Percentiles rank a stretch among this genome's conserved stretches.
These are phyloP conservation scores for Rhizophagus prolifer DNA, from an alignment of 192 early-diverging fungal genomes.

Conservation along the genomic window DNA sequence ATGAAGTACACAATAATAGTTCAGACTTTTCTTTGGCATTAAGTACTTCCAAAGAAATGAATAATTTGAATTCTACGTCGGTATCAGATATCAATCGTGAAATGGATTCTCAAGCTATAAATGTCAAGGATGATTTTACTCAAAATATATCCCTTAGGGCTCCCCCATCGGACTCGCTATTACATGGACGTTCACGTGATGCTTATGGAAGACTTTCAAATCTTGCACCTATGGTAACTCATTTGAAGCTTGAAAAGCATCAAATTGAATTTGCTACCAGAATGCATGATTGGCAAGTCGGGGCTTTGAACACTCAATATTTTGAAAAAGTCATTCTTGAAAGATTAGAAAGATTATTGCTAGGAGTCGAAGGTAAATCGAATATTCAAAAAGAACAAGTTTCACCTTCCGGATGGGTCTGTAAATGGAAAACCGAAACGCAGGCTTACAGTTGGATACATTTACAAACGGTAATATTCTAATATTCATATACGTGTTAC, in stretches of 20 bases:
- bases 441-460: constrained; percentile 2
- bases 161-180: constrained; percentile 2
- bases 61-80: neutral
- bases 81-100: neutral
- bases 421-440: constrained; percentile 18
- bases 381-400: constrained; percentile 5
- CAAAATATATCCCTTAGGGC: neutral
- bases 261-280: constrained; percentile 23
- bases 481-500: no score
- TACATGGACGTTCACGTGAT: constrained; percentile 1
- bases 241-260: constrained; percentile 17
- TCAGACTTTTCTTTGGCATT: neutral
- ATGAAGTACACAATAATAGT: neutral
- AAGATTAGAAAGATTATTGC: constrained; percentile 1
- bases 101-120: neutral
- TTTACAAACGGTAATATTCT: neutral
- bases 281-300: constrained; percentile 21
- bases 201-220: neutral
- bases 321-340: constrained; percentile 20
- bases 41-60: neutral
- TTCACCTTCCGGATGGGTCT: constrained; percentile 2
- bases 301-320: constrained; percentile 6
- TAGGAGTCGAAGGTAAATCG: neutral
- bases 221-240: constrained; percentile 8
- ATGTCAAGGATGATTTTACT: neutral